Conservation (phyloP, 2,329 filamentous ascomycete species). For the Mollisiaceae sp. region DNA sequence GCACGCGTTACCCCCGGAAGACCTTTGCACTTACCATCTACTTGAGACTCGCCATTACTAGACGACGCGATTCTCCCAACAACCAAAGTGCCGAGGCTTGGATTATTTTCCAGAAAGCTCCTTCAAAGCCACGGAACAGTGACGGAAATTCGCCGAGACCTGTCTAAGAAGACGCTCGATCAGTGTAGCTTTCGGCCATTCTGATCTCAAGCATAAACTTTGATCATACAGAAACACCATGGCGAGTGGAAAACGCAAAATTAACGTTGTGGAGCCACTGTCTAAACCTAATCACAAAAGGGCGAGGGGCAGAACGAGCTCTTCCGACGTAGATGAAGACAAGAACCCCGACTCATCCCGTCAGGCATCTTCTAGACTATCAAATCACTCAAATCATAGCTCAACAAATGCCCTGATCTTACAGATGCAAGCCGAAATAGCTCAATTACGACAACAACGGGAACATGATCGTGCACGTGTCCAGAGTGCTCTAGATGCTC, state of each 20-base stretch:
- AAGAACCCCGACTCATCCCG: neutral
- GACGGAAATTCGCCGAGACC: no score
- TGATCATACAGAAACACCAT: neutral
- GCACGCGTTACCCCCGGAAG: no score
- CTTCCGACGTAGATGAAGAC: neutral
- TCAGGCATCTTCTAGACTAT: neutral
- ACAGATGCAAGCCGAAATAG: neutral
- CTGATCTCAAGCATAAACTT: no score
- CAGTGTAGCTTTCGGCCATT: no score
- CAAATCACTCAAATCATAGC: neutral
- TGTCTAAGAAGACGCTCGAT: no score
- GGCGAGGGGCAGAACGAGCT: neutral
- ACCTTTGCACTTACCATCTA: no score
- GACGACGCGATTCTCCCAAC: no score
- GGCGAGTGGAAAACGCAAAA: neutral
- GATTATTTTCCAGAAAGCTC: no score
- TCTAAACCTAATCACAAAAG: neutral
- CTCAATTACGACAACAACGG: conserved; percentile 2
- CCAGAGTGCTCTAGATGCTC: conserved; percentile 7
- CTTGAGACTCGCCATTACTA: no score
- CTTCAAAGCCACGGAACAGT: no score
- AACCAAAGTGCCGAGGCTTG: no score
- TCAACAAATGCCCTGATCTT: neutral
- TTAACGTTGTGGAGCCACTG: neutral
- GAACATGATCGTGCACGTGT: neutral